phyloP scores from a whole-genome alignment of 208 protist genomes.

The Crithidia fasciculata region DNA sequence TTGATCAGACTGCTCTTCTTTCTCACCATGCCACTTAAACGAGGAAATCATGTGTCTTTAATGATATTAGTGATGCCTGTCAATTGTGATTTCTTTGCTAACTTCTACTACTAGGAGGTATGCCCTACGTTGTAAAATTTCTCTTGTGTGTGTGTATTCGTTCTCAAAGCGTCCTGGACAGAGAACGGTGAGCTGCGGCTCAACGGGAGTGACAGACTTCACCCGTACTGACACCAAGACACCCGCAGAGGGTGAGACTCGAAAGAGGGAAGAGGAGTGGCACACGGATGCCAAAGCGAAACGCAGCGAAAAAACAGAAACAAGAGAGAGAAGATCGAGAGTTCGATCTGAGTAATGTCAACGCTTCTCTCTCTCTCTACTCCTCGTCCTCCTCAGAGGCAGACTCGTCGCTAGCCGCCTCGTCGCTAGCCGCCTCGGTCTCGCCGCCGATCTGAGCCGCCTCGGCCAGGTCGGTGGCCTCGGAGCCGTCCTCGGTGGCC shows the following conservation, averaged over 20 bases:
- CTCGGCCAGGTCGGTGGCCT: slow-evolving; percentile 12
- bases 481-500: slow-evolving; percentile 17
- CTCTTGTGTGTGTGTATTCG: background rate
- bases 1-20: too few species aligned
- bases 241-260: too few species aligned
- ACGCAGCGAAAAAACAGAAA: too few species aligned
- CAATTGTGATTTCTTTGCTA: background rate
- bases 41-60: too few species aligned
- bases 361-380: slow-evolving; percentile 17
- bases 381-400: slow-evolving; percentile 19
- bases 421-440: slow-evolving; percentile 5
- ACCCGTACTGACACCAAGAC: too few species aligned
- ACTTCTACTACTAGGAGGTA: background rate
- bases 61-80: too few species aligned
- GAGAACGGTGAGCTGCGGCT: background rate
- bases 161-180: background rate
- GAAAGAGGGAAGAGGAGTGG: too few species aligned
- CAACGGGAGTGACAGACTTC: too few species aligned
- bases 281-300: too few species aligned
- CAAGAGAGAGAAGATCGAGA: background rate
- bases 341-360: background rate
- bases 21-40: too few species aligned
- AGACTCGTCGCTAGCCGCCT: background rate
- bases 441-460: slow-evolving; percentile 7
- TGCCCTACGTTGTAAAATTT: background rate